Evolutionary conservation across 345 rosid species (phyloP).

Genomic region (Lumnitzera littorea): DNA sequence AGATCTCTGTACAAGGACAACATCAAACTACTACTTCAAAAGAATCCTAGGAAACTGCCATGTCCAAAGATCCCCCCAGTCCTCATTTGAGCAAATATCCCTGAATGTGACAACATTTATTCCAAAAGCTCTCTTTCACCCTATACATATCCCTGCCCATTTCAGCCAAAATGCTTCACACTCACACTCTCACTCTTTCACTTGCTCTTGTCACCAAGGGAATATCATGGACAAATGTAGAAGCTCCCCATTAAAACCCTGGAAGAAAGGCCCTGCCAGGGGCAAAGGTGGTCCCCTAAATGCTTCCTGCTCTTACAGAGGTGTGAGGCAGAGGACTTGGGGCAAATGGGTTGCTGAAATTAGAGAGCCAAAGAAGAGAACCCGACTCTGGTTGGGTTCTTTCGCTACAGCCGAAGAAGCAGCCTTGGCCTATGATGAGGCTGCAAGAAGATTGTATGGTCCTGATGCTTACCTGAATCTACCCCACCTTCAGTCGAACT

Average conservation of each 20-base stretch:
- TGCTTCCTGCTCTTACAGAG: constrained; percentile 74
- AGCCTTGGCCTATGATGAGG: constrained; percentile 91
- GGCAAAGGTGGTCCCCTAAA: constrained; percentile 96
- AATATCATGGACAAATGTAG: constrained; percentile 33
- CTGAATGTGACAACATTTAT: constrained; percentile 15
- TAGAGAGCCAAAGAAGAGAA: constrained; percentile 87
- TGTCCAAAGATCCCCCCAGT: no score
- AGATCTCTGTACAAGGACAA: no score
- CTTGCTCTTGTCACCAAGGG: not conserved
- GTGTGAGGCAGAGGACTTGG: constrained; percentile 95
- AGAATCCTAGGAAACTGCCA: no score
- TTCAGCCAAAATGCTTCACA: constrained; percentile 7
- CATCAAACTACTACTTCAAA: no score
- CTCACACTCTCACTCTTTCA: not conserved
- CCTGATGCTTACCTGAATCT: constrained; percentile 82
- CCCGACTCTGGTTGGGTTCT: constrained; percentile 89
- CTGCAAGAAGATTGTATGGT: constrained; percentile 69
- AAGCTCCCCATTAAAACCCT: constrained; percentile 59
- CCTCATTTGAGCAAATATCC: no score
- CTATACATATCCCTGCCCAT: constrained; percentile 9
- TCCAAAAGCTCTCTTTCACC: not conserved
- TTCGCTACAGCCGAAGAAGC: constrained; percentile 94
- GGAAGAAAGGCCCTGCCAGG: constrained; percentile 91
- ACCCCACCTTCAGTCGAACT: constrained; percentile 64
- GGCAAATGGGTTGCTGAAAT: constrained; percentile 99